phyloP scores from a whole-genome alignment of 2,329 filamentous ascomycete genomes.

The Clarireedia monteithiana region DNA sequence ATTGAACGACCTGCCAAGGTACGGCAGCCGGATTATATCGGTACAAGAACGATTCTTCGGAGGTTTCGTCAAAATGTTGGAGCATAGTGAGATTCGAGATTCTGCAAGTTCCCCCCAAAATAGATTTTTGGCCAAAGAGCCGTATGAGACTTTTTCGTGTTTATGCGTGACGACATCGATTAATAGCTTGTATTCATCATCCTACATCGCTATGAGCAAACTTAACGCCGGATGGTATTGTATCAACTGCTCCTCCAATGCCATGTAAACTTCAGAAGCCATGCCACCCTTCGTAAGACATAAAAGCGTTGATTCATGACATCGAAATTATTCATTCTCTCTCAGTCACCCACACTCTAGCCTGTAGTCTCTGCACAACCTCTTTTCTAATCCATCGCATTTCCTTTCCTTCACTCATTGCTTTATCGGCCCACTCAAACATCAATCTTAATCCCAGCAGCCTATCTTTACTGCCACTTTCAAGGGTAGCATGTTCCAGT shows the following conservation, averaged over 20 bases:
- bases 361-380: slow-evolving; percentile 46
- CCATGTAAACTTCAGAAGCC: not conserved
- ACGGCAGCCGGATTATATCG: too few species aligned
- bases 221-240: too few species aligned
- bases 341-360: slow-evolving; percentile 38
- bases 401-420: slow-evolving; percentile 33
- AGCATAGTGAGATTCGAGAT: too few species aligned
- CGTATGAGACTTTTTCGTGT: too few species aligned
- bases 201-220: not conserved
- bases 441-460: slow-evolving; percentile 55
- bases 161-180: too few species aligned
- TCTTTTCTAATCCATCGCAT: slow-evolving; percentile 47
- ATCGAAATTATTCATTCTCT: slow-evolving; percentile 3
- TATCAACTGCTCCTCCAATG: not conserved
- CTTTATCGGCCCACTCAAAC: slow-evolving; percentile 57
- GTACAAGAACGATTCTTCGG: too few species aligned
- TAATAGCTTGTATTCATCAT: too few species aligned
- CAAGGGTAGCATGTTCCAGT: slow-evolving; percentile 41
- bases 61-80: too few species aligned
- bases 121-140: too few species aligned
- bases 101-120: too few species aligned
- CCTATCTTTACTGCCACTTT: slow-evolving; percentile 44
- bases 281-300: slow-evolving; percentile 5
- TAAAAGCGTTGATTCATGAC: not conserved
- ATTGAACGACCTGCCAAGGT: too few species aligned